Base-by-base conservation (phyloP, 2,329 filamentous ascomycete species). In the Xylaria sp. region DNA sequence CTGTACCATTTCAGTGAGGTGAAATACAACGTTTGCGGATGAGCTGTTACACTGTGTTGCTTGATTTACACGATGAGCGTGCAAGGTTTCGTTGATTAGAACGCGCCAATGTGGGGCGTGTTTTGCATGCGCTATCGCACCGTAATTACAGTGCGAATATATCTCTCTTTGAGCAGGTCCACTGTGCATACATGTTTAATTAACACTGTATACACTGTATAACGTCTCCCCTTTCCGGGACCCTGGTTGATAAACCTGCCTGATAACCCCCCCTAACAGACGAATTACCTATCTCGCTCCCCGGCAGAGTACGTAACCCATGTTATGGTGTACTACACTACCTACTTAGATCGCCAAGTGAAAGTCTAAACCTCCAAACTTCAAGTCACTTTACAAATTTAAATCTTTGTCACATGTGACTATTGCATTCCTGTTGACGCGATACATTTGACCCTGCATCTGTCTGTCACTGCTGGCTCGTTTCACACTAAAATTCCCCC, bases 341-440 rank as follows among this genome's bases (percentile, higher is more conserved):
- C 12, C n/a, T 23, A n/a, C 12, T 25, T 59, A 35, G 50, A 60
- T 69, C 32, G 47, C 53, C 40, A 63, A 58, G 63, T 53, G 55
- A 48, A 51, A 51, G 29, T 53, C 44, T 21, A 63, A 40, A 61
- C 44, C 42, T 23, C 60, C 48, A 37, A 65, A 57, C 66, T 60
- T 66, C 57, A 42, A 37, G 61, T 59, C 60, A 48, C 42, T 60
- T 65, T 60, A 71, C 63, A 67, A 50, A 66, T 62, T 66, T 65
- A 44, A 48, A 37, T 29, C 16, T 23, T 40, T 42, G 51, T 61
- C 53, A 65, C 64, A 62, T 62, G 63, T 61, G 21, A 10, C 57
- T 54, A 51, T 62, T 48, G 44, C 66, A 66, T 64, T 59, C 42
- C 61, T 40, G 42, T 35, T 58, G 21, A 60, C 18, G 58, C 64